These are phyloP conservation scores for Citrullus amarus DNA, from an alignment of 306 rosid species.

Conservation along the genomic window DNA sequence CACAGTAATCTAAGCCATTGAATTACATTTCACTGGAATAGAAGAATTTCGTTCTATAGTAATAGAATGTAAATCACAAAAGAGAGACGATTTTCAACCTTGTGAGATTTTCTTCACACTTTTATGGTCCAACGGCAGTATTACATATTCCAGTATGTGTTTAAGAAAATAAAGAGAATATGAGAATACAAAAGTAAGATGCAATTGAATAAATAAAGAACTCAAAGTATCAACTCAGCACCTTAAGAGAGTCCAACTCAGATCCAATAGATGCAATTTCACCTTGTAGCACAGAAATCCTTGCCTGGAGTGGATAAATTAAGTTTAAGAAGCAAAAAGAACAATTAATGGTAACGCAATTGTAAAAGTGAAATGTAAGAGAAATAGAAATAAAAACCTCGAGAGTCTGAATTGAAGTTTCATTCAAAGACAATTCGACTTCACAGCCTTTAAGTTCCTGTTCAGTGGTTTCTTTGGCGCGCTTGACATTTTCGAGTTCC, in stretches of 20 bases:
- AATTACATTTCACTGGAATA: neutral
- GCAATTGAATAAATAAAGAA: neutral
- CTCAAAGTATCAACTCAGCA: conserved; percentile 6
- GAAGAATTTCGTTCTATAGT: neutral
- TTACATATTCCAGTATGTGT: conserved; percentile 9
- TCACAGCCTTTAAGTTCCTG: conserved; percentile 79
- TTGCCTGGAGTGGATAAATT: conserved; percentile 30
- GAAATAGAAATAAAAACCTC: conserved; percentile 28
- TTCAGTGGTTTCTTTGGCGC: conserved; percentile 45
- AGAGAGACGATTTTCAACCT: conserved; percentile 26
- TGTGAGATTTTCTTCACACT: conserved; percentile 35
- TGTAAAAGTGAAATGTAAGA: neutral
- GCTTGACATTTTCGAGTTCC: conserved; percentile 59
- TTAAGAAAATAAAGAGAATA: conserved; percentile 9
- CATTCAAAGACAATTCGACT: conserved; percentile 47
- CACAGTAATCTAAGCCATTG: neutral
- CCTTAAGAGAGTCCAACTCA: conserved; percentile 63
- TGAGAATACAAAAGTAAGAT: neutral
- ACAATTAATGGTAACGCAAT: neutral
- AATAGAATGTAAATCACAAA: conserved; percentile 9
- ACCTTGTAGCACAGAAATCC: conserved; percentile 46
- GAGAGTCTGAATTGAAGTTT: conserved; percentile 49
- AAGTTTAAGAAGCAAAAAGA: neutral
- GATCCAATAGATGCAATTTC: conserved; percentile 40
- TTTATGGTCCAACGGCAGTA: conserved; percentile 18